phyloP scores from a whole-genome alignment of 306 rosid species.

The Mimosa pudica region DNA sequence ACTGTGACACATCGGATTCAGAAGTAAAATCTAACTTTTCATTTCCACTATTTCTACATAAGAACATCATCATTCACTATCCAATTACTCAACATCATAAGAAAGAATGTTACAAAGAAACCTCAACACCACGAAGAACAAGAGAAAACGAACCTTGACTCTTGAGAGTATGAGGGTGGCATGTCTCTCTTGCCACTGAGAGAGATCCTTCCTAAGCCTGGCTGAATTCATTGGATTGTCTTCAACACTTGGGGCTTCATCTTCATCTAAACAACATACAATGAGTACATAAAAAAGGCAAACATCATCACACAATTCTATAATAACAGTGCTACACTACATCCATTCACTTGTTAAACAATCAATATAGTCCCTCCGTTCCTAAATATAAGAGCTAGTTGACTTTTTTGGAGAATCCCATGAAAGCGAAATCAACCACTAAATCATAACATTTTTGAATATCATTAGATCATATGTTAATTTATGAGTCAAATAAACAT shows the following conservation, averaged over 20 bases:
- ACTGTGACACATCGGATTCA: not conserved
- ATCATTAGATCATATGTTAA: no score
- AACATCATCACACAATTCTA: not conserved
- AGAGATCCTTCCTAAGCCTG: conserved; percentile 59
- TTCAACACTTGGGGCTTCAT: conserved; percentile 41
- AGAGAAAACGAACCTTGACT: conserved; percentile 62
- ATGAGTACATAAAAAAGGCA: conserved; percentile 6
- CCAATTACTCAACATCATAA: conserved; percentile 5
- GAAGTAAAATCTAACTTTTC: not conserved
- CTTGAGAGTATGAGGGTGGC: conserved; percentile 76
- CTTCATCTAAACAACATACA: conserved; percentile 49
- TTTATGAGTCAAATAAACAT: no score
- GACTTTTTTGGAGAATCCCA: no score
- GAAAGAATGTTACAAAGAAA: conserved; percentile 21
- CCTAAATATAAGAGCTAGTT: no score
- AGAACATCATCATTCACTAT: not conserved
- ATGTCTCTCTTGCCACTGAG: conserved; percentile 89
- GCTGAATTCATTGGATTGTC: conserved; percentile 45
- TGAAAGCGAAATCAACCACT: no score
- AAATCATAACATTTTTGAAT: no score
- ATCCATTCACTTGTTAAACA: not conserved
- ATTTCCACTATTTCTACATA: conserved; percentile 18
- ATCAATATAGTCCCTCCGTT: not conserved
- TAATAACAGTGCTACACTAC: not conserved
- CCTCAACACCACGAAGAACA: conserved; percentile 9